A percentile compares a stretch with the other conserved stretches of the same genome.
phyloP scores from a whole-genome alignment of 1,284 basidiomycete species.

The Puccinia coronata region DNA sequence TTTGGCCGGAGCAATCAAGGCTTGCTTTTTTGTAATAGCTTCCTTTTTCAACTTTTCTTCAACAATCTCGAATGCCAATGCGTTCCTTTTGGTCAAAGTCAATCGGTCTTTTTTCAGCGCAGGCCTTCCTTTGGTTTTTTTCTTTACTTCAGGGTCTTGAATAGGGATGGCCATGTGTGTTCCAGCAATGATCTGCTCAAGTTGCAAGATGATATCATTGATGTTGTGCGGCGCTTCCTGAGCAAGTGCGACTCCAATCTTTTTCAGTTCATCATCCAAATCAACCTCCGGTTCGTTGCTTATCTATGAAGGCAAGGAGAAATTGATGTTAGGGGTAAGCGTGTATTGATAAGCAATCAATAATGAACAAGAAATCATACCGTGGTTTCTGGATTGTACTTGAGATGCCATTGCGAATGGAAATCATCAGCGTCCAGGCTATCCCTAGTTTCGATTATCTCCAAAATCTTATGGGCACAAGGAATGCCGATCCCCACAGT shows the following conservation, averaged over 20 bases:
- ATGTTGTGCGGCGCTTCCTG: too few species aligned
- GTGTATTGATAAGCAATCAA: not conserved
- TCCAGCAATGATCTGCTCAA: not conserved
- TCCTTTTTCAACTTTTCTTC: too few species aligned
- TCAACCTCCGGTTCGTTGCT: not conserved
- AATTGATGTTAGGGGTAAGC: too few species aligned
- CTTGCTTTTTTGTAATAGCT: too few species aligned
- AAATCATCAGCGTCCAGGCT: not conserved
- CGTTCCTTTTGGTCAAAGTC: not conserved
- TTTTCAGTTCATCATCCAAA: not conserved
- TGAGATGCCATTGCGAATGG: not conserved
- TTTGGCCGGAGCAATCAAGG: too few species aligned
- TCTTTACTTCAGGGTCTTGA: too few species aligned
- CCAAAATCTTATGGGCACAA: not conserved
- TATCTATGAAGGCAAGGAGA: not conserved
- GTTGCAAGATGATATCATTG: not conserved
- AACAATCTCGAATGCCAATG: too few species aligned
- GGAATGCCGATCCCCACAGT: not conserved
- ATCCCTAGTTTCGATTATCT: not conserved
- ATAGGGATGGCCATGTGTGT: not conserved
- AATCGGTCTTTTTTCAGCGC: not conserved
- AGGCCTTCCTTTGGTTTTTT: not conserved
- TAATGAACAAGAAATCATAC: not conserved
- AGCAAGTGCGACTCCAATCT: not conserved
- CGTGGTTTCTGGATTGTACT: too few species aligned